Evolutionary conservation across 805 yeast genomes (phyloP), one percentile per base, ranked within the genome.

Genomic region (Schizosaccharomyces pombe): DNA sequence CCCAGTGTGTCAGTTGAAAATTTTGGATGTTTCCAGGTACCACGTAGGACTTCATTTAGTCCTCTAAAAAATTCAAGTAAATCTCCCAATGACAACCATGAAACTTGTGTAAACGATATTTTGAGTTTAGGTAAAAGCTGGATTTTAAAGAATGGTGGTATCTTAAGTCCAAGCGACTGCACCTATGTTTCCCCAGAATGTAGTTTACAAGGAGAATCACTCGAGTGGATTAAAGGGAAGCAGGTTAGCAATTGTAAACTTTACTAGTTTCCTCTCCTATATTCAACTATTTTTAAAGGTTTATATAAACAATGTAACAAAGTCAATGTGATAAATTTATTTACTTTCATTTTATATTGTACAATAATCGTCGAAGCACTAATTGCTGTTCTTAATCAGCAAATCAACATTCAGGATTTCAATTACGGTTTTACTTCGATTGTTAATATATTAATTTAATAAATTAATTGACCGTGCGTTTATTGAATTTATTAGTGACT

Each of bases 21-120:
- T 62, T 91, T 91, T 65, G 98, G 95, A 0, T 84, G 93, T 64
- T 72, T 91, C 56, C 98, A 91, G 69, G 98, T 91, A 24, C 82
- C 76, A 39, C 77, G 99, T 65, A 58, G 69, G 2, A 79, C 78
- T 56, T 98, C 91, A 67, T 91, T 91, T 63, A 81, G 95, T 19
- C 98, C 98, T 2, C 75, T 91, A 67, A 91, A 91, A 64, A 91
- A 91, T 67, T 94, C 85, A 1, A 77, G 81, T 12, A 93, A 86
- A 22, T 74, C 93, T n/a, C 70, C 72, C 24, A 78, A 76, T 62
- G 96, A 89, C 67, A 80, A 85, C 53, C 94, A 96, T 30, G 82
- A 77, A 58, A 79, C 95, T 1, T 84, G 94, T 59, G 75, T 80
- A 57, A 65, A 62, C 2, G 80, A 81, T 60, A 76, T 77, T 58